phyloP scores from a whole-genome alignment of 805 yeast species.

The Saturnispora sanitii region DNA sequence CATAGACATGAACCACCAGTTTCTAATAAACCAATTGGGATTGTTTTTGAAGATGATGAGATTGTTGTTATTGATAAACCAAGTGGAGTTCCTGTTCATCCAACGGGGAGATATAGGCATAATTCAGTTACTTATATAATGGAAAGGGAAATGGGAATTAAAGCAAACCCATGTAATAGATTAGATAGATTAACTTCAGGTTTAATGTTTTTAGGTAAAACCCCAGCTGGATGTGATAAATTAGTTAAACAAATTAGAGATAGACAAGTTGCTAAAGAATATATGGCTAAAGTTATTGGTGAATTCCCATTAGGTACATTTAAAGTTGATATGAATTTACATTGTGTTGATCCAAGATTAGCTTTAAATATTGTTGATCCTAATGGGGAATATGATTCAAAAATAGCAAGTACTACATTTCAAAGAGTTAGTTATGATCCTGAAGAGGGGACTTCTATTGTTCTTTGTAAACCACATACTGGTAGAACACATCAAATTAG shows the following conservation, averaged over 20 bases:
- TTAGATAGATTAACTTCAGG: slow-evolving; percentile 90
- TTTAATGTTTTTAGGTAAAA: slow-evolving; percentile 81
- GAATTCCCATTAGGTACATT: slow-evolving; percentile 56
- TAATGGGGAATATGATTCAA: slow-evolving; percentile 40
- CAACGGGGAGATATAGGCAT: slow-evolving; percentile 77
- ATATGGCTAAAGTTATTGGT: slow-evolving; percentile 82
- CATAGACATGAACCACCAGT: slow-evolving; percentile 93
- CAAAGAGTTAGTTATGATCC: slow-evolving; percentile 53
- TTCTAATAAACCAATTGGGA: slow-evolving; percentile 44
- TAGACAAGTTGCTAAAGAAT: slow-evolving; percentile 68
- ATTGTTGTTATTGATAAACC: slow-evolving; percentile 86
- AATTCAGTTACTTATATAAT: slow-evolving; percentile 69
- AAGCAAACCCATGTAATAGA: slow-evolving; percentile 79
- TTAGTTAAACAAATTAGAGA: slow-evolving; percentile 65
- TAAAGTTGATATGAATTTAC: slow-evolving; percentile 55
- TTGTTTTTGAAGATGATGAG: slow-evolving; percentile 66
- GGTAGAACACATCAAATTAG: slow-evolving; percentile 95
- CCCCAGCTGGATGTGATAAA: slow-evolving; percentile 64
- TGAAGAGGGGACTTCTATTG: slow-evolving; percentile 47
- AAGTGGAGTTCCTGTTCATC: slow-evolving; percentile 91
- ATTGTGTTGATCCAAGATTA: slow-evolving; percentile 63
- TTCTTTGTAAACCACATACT: slow-evolving; percentile 75
- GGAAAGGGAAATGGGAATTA: slow-evolving; percentile 55
- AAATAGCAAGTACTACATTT: slow-evolving; percentile 58
- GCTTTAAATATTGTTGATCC: slow-evolving; percentile 53